Evolutionary conservation across 768 basidiomycete genomes (phyloP).

Genomic region (Mycena vulgaris): DNA sequence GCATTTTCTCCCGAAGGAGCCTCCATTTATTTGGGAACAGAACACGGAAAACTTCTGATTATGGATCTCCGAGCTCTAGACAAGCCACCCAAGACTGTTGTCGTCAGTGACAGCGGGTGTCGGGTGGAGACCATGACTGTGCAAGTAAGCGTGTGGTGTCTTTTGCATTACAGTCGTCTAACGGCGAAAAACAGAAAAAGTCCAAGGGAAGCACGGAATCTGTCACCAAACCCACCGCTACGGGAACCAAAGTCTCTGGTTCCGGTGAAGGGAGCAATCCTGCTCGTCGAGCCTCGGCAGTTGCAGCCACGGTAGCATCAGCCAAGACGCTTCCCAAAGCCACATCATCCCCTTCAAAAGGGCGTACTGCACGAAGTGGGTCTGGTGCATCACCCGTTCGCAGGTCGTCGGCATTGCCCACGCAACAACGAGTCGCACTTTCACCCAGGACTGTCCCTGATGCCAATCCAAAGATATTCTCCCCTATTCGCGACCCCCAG

Average conservation of each 20-base stretch:
- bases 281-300: slow-evolving; percentile 17
- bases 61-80: slow-evolving; percentile 78
- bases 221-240: slow-evolving; percentile 29
- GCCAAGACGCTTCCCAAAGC: slow-evolving; percentile 10
- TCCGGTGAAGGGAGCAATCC: slow-evolving; percentile 12
- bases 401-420: slow-evolving; percentile 26
- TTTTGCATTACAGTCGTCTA: background rate
- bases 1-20: slow-evolving; percentile 81
- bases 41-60: slow-evolving; percentile 73
- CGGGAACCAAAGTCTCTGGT: slow-evolving; percentile 34
- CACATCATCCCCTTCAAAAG: slow-evolving; percentile 20
- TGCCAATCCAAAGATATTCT: slow-evolving; percentile 45
- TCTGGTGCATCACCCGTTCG: slow-evolving; percentile 34
- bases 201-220: slow-evolving; percentile 37
- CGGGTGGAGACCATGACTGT: slow-evolving; percentile 69
- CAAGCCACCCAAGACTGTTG: slow-evolving; percentile 70
- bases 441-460: slow-evolving; percentile 28
- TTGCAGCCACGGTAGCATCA: background rate
- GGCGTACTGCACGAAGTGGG: slow-evolving; percentile 19
- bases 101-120: slow-evolving; percentile 62
- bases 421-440: slow-evolving; percentile 9
- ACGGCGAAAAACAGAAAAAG: slow-evolving; percentile 40
- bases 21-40: slow-evolving; percentile 76
- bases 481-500: slow-evolving; percentile 58
- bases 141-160: slow-evolving; percentile 60